A percentile compares a stretch with the other conserved stretches of the same genome.
These are phyloP conservation scores for Lasiodiplodia sp. DNA, from an alignment of 2,329 filamentous ascomycete genomes.

Conservation along the genomic window DNA sequence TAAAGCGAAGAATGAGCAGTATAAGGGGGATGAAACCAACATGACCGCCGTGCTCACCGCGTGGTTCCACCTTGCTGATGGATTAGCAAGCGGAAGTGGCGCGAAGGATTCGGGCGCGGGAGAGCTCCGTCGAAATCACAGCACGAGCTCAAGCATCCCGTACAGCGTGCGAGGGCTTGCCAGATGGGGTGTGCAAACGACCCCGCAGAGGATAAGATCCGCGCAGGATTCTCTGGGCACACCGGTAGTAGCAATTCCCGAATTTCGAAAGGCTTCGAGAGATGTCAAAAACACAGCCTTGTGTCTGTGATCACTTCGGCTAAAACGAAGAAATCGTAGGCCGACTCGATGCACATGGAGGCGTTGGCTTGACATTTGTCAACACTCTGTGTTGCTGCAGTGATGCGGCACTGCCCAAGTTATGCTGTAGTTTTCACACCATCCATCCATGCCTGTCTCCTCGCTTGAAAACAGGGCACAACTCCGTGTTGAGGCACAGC, in stretches of 20 bases:
- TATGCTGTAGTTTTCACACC: background rate
- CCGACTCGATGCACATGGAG: background rate
- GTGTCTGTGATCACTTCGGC: background rate
- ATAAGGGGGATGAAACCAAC: background rate
- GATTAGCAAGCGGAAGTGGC: conserved; percentile 7
- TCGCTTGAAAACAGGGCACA: background rate
- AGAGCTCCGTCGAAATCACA: background rate
- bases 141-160: background rate
- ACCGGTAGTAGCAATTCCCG: background rate
- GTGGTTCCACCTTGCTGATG: background rate
- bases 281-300: background rate
- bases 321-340: background rate
- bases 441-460: background rate
- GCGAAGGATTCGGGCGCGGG: conserved; percentile 10
- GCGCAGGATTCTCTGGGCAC: background rate
- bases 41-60: background rate
- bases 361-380: background rate
- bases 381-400: conserved; percentile 7
- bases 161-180: background rate
- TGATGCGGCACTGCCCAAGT: background rate
- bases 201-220: background rate
- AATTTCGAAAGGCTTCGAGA: background rate
- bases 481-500: background rate
- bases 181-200: background rate
- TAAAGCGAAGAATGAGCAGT: background rate